Evolutionary conservation across 768 basidiomycete genomes (phyloP), one percentile per base, ranked within the genome.

Genomic region (Leucocoprinus sp.): DNA sequence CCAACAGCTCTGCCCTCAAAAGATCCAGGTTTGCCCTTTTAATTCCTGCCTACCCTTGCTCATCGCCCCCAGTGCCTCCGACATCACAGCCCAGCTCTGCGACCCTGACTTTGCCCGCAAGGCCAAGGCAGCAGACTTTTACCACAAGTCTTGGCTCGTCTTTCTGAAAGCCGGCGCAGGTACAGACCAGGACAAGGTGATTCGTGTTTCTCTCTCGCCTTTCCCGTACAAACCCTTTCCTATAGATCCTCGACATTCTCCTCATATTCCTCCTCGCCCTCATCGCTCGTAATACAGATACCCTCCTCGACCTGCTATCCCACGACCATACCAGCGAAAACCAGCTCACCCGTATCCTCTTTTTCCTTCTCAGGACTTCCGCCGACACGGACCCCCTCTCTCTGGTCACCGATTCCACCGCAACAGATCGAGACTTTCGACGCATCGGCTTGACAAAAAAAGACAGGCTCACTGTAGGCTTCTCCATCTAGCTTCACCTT

Each of bases 81-180:
- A 92, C 58, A 77, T 92, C 9, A 74, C 80, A 2, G 77, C 68
- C 11, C 88, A 90, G 55, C 62, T 91, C 8, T 84, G 82, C 45
- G 81, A 86, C 50, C 43, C 61, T 1, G 84, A 87, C 8, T 92
- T 91, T 55, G 69, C 76, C n/a, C 78, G 88, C 3, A 83, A 83
- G 53, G 85, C 86, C 2, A 85, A 81, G 52, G 78, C 82, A 0
- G 76, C 85, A 0, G 87, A 90, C 55, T 86, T 89, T 48, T 69
- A 81, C 21, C 61, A 65, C 11, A 74, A 71, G 29, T 78, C 83
- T 2, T 92, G 85, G 84, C 76, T 82, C 43, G 68, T 77, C 8
- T 66, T 90, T 28, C 56, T 69, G 34, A 66, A 63, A 6, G 76
- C 80, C 2, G 80, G 79, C 2, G 82, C 71, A 12, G 80, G 80